Conservation (phyloP, 2,329 filamentous ascomycete genomes). For the Botrytis galanthina region DNA sequence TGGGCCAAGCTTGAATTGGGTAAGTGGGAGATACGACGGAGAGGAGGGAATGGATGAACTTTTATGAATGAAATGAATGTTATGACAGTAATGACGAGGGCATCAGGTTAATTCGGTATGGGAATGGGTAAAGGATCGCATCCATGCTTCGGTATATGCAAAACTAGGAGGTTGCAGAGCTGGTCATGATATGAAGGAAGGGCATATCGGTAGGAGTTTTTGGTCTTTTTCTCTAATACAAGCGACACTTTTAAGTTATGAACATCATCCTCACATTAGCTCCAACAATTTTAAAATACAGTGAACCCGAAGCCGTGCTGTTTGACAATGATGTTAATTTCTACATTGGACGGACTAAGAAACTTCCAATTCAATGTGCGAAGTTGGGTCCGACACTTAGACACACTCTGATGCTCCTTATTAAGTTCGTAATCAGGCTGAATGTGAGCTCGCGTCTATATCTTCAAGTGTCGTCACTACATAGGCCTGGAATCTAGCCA, state of each 20-base stretch:
- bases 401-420: neutral
- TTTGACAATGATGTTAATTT: neutral
- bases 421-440: too few species aligned
- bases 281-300: neutral
- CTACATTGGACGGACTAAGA: neutral
- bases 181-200: neutral
- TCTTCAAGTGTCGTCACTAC: neutral
- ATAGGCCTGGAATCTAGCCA: too few species aligned
- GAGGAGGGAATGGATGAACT: neutral
- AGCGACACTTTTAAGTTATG: neutral
- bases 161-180: neutral
- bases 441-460: neutral
- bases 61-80: neutral
- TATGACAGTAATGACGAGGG: constrained; percentile 6
- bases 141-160: constrained; percentile 7
- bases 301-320: neutral
- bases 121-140: neutral
- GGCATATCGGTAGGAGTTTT: neutral
- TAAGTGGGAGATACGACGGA: too few species aligned
- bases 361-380: neutral
- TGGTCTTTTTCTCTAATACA: constrained; percentile 6
- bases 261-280: neutral
- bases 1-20: neutral
- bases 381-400: neutral
- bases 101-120: neutral